phyloP scores from a whole-genome alignment of 257 asterid species.

The Osmanthus fragrans region DNA sequence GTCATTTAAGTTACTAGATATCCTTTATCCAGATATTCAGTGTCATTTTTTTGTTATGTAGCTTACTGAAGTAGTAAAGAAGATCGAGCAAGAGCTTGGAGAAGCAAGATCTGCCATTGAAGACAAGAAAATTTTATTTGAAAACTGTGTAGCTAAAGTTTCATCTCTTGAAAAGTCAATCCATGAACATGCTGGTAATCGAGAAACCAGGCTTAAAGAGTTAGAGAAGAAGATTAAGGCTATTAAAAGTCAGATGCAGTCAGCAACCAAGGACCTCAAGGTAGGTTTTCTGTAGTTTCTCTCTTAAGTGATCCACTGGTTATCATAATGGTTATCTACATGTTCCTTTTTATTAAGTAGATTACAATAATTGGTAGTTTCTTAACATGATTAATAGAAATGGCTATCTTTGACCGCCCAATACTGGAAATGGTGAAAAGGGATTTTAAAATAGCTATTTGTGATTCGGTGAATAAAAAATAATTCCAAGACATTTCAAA shows the following conservation, averaged over 20 bases:
- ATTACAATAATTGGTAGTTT: conserved; percentile 12
- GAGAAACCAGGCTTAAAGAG: conserved; percentile 79
- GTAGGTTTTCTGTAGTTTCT: conserved; percentile 35
- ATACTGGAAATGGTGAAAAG: too few relatives aligned
- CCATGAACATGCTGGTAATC: conserved; percentile 74
- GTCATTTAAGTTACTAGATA: conserved; percentile 4
- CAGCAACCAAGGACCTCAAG: conserved; percentile 76
- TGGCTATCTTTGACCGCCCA: not conserved
- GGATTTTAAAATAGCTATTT: not conserved
- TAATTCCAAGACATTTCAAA: not conserved
- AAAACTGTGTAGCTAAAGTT: conserved; percentile 67
- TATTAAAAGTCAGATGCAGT: conserved; percentile 67
- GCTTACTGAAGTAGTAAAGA: conserved; percentile 87
- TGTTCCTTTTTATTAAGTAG: not conserved
- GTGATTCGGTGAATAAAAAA: not conserved
- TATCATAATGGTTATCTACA: not conserved
- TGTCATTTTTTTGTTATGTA: conserved; percentile 33
- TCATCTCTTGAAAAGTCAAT: conserved; percentile 74
- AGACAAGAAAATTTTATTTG: conserved; percentile 62
- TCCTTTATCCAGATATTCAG: conserved; percentile 5
- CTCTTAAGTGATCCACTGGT: conserved; percentile 12
- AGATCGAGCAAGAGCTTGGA: conserved; percentile 71
- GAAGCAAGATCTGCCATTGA: conserved; percentile 63
- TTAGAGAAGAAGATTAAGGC: conserved; percentile 79
- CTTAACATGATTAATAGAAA: conserved; percentile 1